Evolutionary conservation across 2,329 filamentous ascomycete genomes (phyloP), one percentile per base, ranked within the genome.

Genomic region (Penicillium fuscoglaucum): DNA sequence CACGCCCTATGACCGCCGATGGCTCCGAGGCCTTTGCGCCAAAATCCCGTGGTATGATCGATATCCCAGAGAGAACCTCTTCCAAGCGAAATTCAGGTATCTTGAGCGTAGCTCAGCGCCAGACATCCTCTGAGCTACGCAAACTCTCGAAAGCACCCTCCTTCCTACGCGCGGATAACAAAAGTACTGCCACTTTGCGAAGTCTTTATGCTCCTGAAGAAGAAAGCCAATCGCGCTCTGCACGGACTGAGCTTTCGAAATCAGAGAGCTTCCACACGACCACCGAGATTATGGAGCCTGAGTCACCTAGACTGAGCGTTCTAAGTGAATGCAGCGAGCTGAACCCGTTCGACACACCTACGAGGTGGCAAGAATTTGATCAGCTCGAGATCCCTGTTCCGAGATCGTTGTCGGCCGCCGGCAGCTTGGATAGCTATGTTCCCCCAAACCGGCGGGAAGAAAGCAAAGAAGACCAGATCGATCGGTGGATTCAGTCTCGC

Each of bases 281-380:
- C 61, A 68, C 64, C 37, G 71, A 75, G n/a, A 65, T 60, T 1
- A 52, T 63, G 6, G 72, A 76, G n/a, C 69, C 71, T 0, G 70
- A 66, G 33, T 79, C 76, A 8, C 77, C 77, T 2, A 69, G 77
- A 49, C 66, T 79, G 9, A 79, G 77, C 57, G 71, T 76, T 21
- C 66, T 79, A 1, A 79, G 77, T 49, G 77, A 79, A 63, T 78
- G 77, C 62, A 79, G 76, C 53, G 76, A 79, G 58, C 63, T 78
- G 17, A 69, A 71, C 41, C 68, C 72, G 1, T 66, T 70, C 13
- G 73, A 72, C n/a, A 66, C 65, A 17, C 62, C 59, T 7, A 64
- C 61, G 8, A 57, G 51, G 37, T 62, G 53, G 49, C 56, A 64
- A 26, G 63, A 61, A 2, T 66, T 64, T 43, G 71, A 74, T 48